These are phyloP conservation scores for Salvia rosmarinus DNA, from an alignment of 257 asterid species.

Conservation along the genomic window DNA sequence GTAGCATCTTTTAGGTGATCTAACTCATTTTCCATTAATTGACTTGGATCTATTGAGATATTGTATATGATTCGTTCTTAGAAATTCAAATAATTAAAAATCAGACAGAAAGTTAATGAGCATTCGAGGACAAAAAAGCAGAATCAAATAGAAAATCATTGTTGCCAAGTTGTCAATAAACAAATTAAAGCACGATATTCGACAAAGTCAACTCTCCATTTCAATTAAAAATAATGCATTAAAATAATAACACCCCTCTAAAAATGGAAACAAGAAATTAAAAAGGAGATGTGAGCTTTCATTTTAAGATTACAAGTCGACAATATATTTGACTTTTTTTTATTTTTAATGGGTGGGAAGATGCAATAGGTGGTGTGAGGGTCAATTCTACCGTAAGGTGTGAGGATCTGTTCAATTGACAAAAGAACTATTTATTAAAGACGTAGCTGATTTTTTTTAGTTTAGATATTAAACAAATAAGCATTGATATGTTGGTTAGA, in stretches of 20 bases:
- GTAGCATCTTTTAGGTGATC: too few relatives aligned
- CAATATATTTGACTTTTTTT: constrained; percentile 34
- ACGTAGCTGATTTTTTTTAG: neutral
- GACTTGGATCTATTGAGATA: neutral
- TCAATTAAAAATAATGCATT: neutral
- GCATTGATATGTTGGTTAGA: constrained; percentile 16
- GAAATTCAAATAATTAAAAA: neutral
- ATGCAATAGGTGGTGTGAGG: constrained; percentile 27
- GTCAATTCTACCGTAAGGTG: too few relatives aligned
- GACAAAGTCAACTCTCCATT: constrained; percentile 27
- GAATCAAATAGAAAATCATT: neutral
- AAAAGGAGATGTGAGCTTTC: constrained; percentile 11
- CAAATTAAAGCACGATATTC: neutral
- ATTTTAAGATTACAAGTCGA: constrained; percentile 28
- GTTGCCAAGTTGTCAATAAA: constrained; percentile 11
- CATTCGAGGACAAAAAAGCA: neutral
- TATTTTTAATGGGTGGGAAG: constrained; percentile 24
- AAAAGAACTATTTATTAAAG: neutral
- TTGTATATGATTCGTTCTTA: neutral
- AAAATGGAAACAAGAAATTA: neutral
- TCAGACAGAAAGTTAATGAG: neutral
- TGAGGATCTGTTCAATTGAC: constrained; percentile 29
- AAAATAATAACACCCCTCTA: neutral
- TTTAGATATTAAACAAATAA: neutral
- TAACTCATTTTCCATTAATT: neutral